These are phyloP conservation scores for Flaveria floridana DNA, from an alignment of 140 eudicot species.

Conservation along the genomic window DNA sequence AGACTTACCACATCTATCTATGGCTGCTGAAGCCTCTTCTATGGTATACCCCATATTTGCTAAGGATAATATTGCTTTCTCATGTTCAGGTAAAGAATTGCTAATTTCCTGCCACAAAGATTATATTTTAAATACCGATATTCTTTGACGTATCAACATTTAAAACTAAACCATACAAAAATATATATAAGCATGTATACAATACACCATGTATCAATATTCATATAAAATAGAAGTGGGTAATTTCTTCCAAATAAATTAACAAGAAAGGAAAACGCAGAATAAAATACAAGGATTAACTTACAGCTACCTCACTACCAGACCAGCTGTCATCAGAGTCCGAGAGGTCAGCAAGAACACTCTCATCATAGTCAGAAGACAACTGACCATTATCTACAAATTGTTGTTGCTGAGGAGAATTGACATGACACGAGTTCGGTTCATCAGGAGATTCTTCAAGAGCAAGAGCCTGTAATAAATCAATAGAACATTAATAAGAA, in stretches of 20 bases:
- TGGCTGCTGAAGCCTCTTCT: conserved; percentile 72
- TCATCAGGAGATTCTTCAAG: conserved; percentile 45
- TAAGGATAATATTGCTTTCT: conserved; percentile 43
- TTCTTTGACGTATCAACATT: not conserved
- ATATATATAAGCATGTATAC: not conserved
- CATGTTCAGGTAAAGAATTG: conserved; percentile 41
- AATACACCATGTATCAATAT: not conserved
- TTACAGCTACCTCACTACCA: conserved; percentile 42
- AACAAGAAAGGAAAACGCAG: not conserved
- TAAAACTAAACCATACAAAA: not conserved
- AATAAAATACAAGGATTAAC: conserved; percentile 23
- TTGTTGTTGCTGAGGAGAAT: conserved; percentile 35
- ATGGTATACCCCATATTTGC: conserved; percentile 62
- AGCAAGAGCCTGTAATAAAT: conserved; percentile 48
- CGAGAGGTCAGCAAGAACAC: conserved; percentile 46
- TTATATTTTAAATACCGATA: conserved; percentile 10
- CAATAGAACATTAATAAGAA: conserved; percentile 5
- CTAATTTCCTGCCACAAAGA: conserved; percentile 43
- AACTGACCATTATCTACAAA: conserved; percentile 36
- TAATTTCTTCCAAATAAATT: not conserved
- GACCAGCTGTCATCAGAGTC: conserved; percentile 53
- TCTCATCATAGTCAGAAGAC: conserved; percentile 51
- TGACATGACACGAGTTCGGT: conserved; percentile 26
- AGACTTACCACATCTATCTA: conserved; percentile 78
- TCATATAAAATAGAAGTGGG: not conserved